Conservation (phyloP, 805 yeast species). For the Saturnispora kantuleensis region DNA sequence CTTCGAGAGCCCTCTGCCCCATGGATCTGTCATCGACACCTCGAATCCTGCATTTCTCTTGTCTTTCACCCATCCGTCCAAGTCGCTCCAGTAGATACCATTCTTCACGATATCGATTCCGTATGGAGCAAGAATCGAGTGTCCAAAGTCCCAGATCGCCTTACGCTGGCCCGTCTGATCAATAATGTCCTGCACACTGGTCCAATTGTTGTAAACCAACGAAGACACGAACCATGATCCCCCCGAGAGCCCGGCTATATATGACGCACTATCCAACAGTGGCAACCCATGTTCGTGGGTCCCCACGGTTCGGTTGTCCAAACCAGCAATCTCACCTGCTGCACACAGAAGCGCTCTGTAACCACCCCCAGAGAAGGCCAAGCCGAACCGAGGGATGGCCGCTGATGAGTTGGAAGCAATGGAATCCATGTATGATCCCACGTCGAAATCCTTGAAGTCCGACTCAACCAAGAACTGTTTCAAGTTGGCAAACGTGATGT, state of each 20-base stretch:
- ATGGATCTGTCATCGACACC: slow-evolving; percentile 61
- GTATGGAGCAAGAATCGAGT: slow-evolving; percentile 51
- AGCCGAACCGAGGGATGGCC: slow-evolving; percentile 35
- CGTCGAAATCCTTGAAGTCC: slow-evolving; percentile 38
- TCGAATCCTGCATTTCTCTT: slow-evolving; percentile 58
- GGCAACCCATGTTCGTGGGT: slow-evolving; percentile 49
- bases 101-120: slow-evolving; percentile 50
- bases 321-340: slow-evolving; percentile 73
- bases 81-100: slow-evolving; percentile 42
- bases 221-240: slow-evolving; percentile 78
- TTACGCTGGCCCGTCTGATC: slow-evolving; percentile 29
- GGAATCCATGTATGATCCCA: slow-evolving; percentile 31
- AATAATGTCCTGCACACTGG: slow-evolving; percentile 53
- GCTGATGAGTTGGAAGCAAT: slow-evolving; percentile 29
- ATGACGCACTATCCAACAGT: slow-evolving; percentile 64
- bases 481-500: slow-evolving; percentile 36
- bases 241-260: slow-evolving; percentile 72
- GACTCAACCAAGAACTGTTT: slow-evolving; percentile 37
- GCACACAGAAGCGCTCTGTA: slow-evolving; percentile 82
- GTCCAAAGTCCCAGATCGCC: slow-evolving; percentile 59
- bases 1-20: slow-evolving; percentile 70
- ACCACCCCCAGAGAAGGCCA: slow-evolving; percentile 80
- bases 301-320: slow-evolving; percentile 61
- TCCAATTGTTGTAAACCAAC: slow-evolving; percentile 60
- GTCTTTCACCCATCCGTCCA: slow-evolving; percentile 40